Evolutionary conservation across 2,329 filamentous ascomycete genomes (phyloP).

Genomic region (Claviceps arundinis): DNA sequence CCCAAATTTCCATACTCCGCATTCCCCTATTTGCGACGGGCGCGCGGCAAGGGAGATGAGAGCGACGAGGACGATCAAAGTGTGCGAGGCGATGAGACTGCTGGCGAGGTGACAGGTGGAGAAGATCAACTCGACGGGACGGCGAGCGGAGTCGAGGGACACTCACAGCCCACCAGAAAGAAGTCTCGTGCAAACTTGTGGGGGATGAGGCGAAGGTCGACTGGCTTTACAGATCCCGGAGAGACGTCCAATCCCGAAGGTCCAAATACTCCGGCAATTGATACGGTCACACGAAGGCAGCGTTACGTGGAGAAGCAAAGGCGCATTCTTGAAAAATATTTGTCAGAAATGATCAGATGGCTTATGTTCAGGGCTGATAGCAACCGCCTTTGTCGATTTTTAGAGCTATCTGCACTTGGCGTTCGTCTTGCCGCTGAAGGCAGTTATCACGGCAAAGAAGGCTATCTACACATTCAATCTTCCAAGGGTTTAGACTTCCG

Average conservation of each 20-base stretch:
- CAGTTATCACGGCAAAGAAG: slow-evolving; percentile 96
- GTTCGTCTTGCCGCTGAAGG: slow-evolving; percentile 89
- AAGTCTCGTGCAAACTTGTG: slow-evolving; percentile 41
- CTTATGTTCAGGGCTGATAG: slow-evolving; percentile 94
- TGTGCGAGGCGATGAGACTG: slow-evolving; percentile 29
- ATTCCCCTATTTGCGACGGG: slow-evolving; percentile 76
- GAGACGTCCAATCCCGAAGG: slow-evolving; percentile 29
- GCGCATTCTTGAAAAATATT: slow-evolving; percentile 73
- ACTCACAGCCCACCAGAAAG: slow-evolving; percentile 24
- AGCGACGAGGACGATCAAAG: slow-evolving; percentile 58
- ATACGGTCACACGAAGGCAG: slow-evolving; percentile 28
- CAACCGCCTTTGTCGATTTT: slow-evolving; percentile 87
- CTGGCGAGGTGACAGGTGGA: slow-evolving; percentile 41
- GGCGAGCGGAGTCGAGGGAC: slow-evolving; percentile 21
- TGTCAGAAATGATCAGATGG: slow-evolving; percentile 89
- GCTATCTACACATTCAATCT: slow-evolving; percentile 82
- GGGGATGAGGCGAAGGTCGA: slow-evolving; percentile 39
- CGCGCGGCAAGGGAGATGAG: slow-evolving; percentile 65
- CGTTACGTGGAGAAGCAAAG: slow-evolving; percentile 73
- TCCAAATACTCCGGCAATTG: slow-evolving; percentile 29
- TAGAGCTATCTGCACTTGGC: slow-evolving; percentile 87
- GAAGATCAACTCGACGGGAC: slow-evolving; percentile 43
- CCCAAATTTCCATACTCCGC: slow-evolving; percentile 82
- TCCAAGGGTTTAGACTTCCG: slow-evolving; percentile 80
- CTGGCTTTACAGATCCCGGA: slow-evolving; percentile 32